Conservation (phyloP, 2,329 filamentous ascomycete species). For the Pseudogymnoascus sp. region DNA sequence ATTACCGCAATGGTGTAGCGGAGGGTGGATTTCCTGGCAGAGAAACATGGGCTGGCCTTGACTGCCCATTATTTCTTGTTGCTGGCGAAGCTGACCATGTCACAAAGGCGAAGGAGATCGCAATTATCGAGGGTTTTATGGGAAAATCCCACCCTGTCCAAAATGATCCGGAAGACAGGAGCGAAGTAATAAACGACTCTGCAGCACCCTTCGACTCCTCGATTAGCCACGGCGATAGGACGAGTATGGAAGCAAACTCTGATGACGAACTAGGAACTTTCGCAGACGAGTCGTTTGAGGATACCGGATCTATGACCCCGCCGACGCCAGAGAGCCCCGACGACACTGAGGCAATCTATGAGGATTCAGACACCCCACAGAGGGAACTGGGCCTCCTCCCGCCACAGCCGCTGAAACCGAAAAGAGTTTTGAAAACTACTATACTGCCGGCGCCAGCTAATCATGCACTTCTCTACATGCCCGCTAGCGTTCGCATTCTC, state of each 20-base stretch:
- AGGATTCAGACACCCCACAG: conserved; percentile 40
- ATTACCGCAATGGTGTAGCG: conserved; percentile 43
- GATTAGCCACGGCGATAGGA: background rate
- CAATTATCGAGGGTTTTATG: conserved; percentile 50
- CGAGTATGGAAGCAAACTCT: background rate
- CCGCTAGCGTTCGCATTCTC: conserved; percentile 64
- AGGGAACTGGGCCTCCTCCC: conserved; percentile 37
- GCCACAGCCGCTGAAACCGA: conserved; percentile 39
- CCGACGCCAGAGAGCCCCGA: background rate
- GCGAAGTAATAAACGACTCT: conserved; percentile 37
- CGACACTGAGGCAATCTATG: conserved; percentile 14
- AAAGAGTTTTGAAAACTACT: conserved; percentile 54
- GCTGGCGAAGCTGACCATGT: conserved; percentile 69
- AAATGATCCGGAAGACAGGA: conserved; percentile 22
- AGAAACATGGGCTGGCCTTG: conserved; percentile 62
- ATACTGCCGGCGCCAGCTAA: conserved; percentile 69
- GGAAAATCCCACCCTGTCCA: conserved; percentile 19
- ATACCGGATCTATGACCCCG: background rate
- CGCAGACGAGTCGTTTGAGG: background rate
- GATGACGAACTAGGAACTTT: background rate
- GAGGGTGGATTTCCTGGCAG: conserved; percentile 59
- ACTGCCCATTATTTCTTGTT: conserved; percentile 68
- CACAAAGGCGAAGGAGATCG: conserved; percentile 62
- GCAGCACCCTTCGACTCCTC: conserved; percentile 39
- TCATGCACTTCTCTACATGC: conserved; percentile 77